A percentile compares a stretch with the other conserved stretches of the same genome.
These are phyloP conservation scores for Davidsoniella neocaledoniae DNA, from an alignment of 2,329 filamentous ascomycete species.

Conservation along the genomic window DNA sequence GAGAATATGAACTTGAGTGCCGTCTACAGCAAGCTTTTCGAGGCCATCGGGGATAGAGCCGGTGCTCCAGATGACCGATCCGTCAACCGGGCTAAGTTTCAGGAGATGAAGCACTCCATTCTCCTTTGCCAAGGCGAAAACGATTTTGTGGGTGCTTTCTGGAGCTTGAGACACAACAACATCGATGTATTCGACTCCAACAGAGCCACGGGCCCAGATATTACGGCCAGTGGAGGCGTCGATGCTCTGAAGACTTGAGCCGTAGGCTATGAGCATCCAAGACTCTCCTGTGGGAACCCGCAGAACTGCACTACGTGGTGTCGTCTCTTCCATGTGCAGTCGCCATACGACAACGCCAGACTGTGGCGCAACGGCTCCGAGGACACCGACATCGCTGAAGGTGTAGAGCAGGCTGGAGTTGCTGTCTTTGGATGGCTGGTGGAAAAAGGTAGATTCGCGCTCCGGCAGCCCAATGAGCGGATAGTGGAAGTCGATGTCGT, in stretches of 20 bases:
- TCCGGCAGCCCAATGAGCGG: slow-evolving; percentile 72
- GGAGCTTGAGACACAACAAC: slow-evolving; percentile 62
- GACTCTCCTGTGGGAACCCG: slow-evolving; percentile 65
- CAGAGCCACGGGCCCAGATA: slow-evolving; percentile 52
- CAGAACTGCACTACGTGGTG: slow-evolving; percentile 35
- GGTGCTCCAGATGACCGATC: slow-evolving; percentile 54
- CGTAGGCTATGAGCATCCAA: slow-evolving; percentile 58
- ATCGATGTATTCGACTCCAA: slow-evolving; percentile 46
- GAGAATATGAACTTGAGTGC: not conserved
- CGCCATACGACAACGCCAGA: slow-evolving; percentile 78
- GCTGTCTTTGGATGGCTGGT: slow-evolving; percentile 64
- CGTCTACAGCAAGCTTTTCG: not conserved
- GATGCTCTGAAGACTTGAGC: slow-evolving; percentile 60
- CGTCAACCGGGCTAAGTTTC: slow-evolving; percentile 43
- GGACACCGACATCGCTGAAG: slow-evolving; percentile 62
- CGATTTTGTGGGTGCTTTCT: slow-evolving; percentile 43
- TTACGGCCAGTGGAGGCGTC: slow-evolving; percentile 66
- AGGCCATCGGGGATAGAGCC: no score
- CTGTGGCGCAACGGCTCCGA: slow-evolving; percentile 80
- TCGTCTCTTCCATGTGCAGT: slow-evolving; percentile 44
- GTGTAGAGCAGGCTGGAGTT: slow-evolving; percentile 86
- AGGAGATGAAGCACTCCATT: slow-evolving; percentile 19
- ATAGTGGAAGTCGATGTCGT: slow-evolving; percentile 83
- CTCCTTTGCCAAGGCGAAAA: slow-evolving; percentile 51
- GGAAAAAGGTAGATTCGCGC: slow-evolving; percentile 81